These are phyloP conservation scores for Antarctomyces pellizariae DNA, from an alignment of 495 filamentous ascomycete genomes.

Conservation along the genomic window DNA sequence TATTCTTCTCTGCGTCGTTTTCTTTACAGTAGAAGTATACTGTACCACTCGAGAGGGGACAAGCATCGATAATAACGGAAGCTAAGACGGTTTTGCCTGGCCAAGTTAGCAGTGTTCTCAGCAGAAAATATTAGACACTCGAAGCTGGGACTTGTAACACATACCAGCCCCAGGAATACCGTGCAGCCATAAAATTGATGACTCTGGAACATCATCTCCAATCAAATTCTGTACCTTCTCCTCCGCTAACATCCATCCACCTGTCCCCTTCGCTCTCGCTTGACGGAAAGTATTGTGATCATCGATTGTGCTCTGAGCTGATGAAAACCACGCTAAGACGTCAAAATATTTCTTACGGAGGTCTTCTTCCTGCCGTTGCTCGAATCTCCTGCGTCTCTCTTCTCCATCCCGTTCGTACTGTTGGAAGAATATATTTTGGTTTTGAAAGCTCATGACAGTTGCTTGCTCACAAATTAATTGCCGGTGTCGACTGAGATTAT, in stretches of 20 bases:
- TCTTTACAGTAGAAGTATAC: conserved; percentile 23
- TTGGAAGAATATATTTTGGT: conserved; percentile 7
- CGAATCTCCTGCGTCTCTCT: too few species aligned
- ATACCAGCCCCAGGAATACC: conserved; percentile 23
- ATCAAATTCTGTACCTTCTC: conserved; percentile 14
- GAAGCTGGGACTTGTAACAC: background rate
- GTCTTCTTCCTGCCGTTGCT: conserved; percentile 7
- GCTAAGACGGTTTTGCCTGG: conserved; percentile 22
- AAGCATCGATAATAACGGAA: conserved; percentile 16
- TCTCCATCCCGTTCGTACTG: too few species aligned
- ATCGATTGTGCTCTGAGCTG: conserved; percentile 8
- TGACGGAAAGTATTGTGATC: conserved; percentile 14
- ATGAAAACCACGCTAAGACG: conserved; percentile 16
- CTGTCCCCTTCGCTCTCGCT: conserved; percentile 11
- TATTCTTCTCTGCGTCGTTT: conserved; percentile 13
- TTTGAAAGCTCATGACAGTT: conserved; percentile 10
- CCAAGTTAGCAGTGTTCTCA: background rate
- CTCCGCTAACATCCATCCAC: conserved; percentile 16
- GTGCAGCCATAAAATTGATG: conserved; percentile 17
- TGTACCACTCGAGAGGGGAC: conserved; percentile 7
- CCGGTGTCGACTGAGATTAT: conserved; percentile 16
- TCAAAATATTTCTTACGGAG: conserved; percentile 5
- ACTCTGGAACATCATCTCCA: conserved; percentile 3
- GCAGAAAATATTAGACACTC: conserved; percentile 1
- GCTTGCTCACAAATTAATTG: conserved; percentile 16